A percentile compares a stretch with the other conserved stretches of the same genome.
Conservation (phyloP, 2,329 filamentous ascomycete species). For the Penicillium concentricum region DNA sequence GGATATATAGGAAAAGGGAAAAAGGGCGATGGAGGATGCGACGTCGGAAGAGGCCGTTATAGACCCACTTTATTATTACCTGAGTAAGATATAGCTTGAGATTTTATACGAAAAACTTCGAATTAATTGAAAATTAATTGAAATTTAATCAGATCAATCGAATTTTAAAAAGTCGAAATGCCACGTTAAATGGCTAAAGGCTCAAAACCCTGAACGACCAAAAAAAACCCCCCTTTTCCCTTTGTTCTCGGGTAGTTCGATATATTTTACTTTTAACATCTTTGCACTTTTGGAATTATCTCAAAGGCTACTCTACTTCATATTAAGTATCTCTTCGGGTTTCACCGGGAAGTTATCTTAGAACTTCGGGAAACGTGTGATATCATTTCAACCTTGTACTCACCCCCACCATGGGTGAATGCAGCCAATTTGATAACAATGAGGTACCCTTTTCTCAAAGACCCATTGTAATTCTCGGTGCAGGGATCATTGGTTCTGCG, state of each 20-base stretch:
- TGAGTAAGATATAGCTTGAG: slow-evolving; percentile 3
- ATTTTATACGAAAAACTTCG: background rate
- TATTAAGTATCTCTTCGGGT: too few species aligned
- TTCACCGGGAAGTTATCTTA: background rate
- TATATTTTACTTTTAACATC: background rate
- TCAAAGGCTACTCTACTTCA: background rate
- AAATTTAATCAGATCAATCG: background rate
- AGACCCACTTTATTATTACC: slow-evolving; percentile 12
- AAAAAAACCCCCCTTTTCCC: too few species aligned
- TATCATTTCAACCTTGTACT: background rate
- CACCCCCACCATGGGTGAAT: slow-evolving; percentile 21
- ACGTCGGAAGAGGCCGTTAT: slow-evolving; percentile 6
- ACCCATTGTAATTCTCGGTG: slow-evolving; percentile 38
- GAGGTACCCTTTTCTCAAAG: slow-evolving; percentile 33
- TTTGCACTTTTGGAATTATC: background rate
- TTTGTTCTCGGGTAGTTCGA: background rate
- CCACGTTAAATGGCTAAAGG: background rate
- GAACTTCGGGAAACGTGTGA: background rate
- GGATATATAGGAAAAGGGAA: background rate
- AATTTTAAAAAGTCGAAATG: background rate
- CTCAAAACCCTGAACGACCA: background rate
- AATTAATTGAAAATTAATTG: too few species aligned
- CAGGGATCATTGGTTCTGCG: slow-evolving; percentile 42
- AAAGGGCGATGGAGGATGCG: background rate
- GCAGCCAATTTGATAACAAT: slow-evolving; percentile 21